phyloP scores from a whole-genome alignment of 495 filamentous ascomycete species.

The Penicillium waksmanii region DNA sequence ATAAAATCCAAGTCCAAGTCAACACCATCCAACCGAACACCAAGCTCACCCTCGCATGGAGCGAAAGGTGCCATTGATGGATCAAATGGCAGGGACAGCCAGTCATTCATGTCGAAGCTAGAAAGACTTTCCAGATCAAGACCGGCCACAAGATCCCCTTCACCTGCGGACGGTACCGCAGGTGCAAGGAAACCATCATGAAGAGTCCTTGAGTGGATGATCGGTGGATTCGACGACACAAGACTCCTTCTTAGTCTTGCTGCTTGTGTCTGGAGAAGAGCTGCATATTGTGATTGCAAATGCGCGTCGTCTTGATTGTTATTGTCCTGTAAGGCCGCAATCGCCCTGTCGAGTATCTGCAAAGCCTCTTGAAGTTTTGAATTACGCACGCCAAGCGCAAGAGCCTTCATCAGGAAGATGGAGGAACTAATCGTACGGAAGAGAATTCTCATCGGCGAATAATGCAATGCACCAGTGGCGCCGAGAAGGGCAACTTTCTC shows the following conservation, averaged over 20 bases:
- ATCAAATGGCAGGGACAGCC: conserved; percentile 42
- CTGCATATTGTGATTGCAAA: conserved; percentile 40
- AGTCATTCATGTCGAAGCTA: conserved; percentile 27
- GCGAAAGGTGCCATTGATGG: conserved; percentile 43
- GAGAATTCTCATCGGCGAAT: conserved; percentile 41
- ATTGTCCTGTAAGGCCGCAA: conserved; percentile 33
- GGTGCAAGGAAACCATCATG: neutral
- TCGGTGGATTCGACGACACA: conserved; percentile 3
- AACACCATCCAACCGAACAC: conserved; percentile 21
- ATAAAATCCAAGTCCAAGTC: conserved; percentile 37
- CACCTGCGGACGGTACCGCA: neutral
- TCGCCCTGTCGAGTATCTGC: conserved; percentile 38
- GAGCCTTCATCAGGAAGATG: conserved; percentile 46
- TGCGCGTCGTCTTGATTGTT: conserved; percentile 42
- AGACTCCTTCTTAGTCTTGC: conserved; percentile 26
- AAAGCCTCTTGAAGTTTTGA: conserved; percentile 38
- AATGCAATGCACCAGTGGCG: conserved; percentile 24
- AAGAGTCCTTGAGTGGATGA: neutral
- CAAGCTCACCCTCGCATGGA: conserved; percentile 11
- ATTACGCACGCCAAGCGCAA: conserved; percentile 40
- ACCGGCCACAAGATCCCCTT: neutral
- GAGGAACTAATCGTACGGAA: conserved; percentile 43
- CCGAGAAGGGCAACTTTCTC: conserved; percentile 22
- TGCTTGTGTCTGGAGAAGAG: conserved; percentile 35
- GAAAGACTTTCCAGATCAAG: conserved; percentile 20